Evolutionary conservation across 768 basidiomycete species (phyloP), one percentile per base, ranked within the genome.

Genomic region (Hydnomerulius pinastri): DNA sequence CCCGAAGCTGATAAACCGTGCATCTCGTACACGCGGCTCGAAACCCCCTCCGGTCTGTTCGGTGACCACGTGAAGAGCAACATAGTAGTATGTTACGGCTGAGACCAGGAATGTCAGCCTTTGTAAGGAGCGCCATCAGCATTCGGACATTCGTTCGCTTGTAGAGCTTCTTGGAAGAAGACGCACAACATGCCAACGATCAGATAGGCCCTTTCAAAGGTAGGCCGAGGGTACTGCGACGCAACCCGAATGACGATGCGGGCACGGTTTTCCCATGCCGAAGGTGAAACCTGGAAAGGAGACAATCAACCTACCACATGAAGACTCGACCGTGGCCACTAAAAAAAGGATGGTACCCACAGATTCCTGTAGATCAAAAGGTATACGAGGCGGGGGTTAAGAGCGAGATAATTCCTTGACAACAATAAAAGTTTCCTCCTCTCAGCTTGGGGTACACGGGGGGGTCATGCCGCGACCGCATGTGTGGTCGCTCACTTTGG

Each of bases 261-360:
- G 28, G 79, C 48, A 25, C 81, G 73, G 8, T 57, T 57, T 25
- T 65, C 68, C 81, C 80, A 82, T 5, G 65, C 66, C 42, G 75
- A 74, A 4, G 68, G 64, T 5, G 72, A 60, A 49, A 80, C 66
- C 76, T 81, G 39, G 27, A 8, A n/a, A n/a, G n/a, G n/a, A n/a
- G n/a, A n/a, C n/a, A n/a, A n/a, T n/a, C n/a, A n/a, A n/a, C n/a
- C 20, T 28, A 21, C 6, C 33, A 28, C 25, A 21, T 3, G 41
- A 43, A 33, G 12, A 40, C 48, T 24, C 27, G 6, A 11, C 18
- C 30, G 20, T 18, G 17, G 53, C 18, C n/a, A n/a, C n/a, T n/a
- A n/a, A n/a, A 13, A 17, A 41, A 21, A n/a, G 15, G 23, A 20
- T 11, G 3, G 42, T 21, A 51, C 64, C 41, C 45, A 77, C 77